Evolutionary conservation across 2,329 filamentous ascomycete species (phyloP).

Genomic region (Pyrenochaeta sp.): DNA sequence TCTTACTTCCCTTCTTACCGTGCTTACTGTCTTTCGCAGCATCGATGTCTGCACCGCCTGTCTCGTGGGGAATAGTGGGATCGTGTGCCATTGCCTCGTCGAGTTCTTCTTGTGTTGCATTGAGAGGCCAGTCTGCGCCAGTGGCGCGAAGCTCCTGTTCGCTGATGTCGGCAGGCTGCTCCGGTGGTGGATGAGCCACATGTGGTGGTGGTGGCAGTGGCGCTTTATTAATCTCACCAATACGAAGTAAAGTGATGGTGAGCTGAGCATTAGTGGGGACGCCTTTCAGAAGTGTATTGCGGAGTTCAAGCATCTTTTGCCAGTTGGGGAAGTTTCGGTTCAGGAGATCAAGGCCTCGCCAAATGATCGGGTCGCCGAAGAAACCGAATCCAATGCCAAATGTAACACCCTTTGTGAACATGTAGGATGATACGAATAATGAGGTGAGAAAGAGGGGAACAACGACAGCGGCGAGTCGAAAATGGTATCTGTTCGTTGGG

Average conservation of each 20-base stretch:
- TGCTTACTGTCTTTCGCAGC: conserved; percentile 57
- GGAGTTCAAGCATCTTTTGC: conserved; percentile 76
- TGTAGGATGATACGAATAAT: conserved; percentile 58
- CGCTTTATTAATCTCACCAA: conserved; percentile 82
- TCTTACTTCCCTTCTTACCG: conserved; percentile 57
- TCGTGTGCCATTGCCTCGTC: conserved; percentile 63
- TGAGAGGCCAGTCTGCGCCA: conserved; percentile 64
- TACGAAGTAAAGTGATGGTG: conserved; percentile 79
- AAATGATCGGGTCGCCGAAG: conserved; percentile 80
- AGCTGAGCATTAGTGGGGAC: conserved; percentile 89
- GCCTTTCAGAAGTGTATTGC: conserved; percentile 80
- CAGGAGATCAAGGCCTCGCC: conserved; percentile 65
- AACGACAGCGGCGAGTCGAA: conserved; percentile 57
- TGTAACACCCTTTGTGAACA: conserved; percentile 68
- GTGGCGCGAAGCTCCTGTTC: conserved; percentile 61
- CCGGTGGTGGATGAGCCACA: conserved; percentile 55
- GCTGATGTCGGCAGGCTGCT: conserved; percentile 60
- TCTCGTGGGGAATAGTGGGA: conserved; percentile 56
- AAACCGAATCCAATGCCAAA: conserved; percentile 77
- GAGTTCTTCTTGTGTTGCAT: conserved; percentile 72
- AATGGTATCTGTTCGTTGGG: conserved; percentile 52
- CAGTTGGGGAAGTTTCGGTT: conserved; percentile 73
- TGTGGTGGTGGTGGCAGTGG: conserved; percentile 72
- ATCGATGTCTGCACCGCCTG: conserved; percentile 63
- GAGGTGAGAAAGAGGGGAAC: conserved; percentile 55